Evolutionary conservation across 768 basidiomycete species (phyloP).

Genomic region (Ephemerocybe angulata): DNA sequence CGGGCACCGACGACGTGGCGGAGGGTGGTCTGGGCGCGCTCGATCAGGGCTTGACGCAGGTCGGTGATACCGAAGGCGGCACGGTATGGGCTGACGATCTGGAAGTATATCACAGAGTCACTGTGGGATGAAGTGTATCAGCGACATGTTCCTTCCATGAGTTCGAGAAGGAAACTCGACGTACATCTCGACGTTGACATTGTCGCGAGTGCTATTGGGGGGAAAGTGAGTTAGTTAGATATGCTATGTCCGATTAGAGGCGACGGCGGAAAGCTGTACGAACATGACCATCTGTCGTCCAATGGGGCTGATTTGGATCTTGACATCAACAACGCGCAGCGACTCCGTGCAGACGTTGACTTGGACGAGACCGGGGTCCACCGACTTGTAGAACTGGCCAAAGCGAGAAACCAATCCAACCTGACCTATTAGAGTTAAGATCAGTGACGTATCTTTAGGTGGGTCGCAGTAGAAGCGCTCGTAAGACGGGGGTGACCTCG

Average conservation of each 20-base stretch:
- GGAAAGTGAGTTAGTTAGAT: slow-evolving; percentile 10
- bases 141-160: slow-evolving; percentile 1
- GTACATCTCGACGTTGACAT: slow-evolving; percentile 95
- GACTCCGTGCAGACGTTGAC: slow-evolving; percentile 94
- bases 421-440: slow-evolving; percentile 46
- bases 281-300: slow-evolving; percentile 84
- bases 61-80: slow-evolving; percentile 93
- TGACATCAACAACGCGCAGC: slow-evolving; percentile 85
- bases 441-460: neutral
- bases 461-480: too few relatives aligned
- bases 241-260: slow-evolving; percentile 1
- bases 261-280: slow-evolving; percentile 13
- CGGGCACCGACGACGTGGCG: slow-evolving; percentile 97
- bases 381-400: slow-evolving; percentile 94
- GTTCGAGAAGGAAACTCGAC: slow-evolving; percentile 26
- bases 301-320: slow-evolving; percentile 90
- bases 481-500: too few relatives aligned
- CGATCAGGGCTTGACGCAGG: slow-evolving; percentile 78
- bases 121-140: slow-evolving; percentile 33
- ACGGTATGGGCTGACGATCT: slow-evolving; percentile 85
- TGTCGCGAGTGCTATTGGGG: slow-evolving; percentile 71
- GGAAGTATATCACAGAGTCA: slow-evolving; percentile 92
- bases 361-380: slow-evolving; percentile 87
- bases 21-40: slow-evolving; percentile 90
- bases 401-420: slow-evolving; percentile 92